Conservation (phyloP, 176 grass and related monocot species). For the Pharus latifolius region DNA sequence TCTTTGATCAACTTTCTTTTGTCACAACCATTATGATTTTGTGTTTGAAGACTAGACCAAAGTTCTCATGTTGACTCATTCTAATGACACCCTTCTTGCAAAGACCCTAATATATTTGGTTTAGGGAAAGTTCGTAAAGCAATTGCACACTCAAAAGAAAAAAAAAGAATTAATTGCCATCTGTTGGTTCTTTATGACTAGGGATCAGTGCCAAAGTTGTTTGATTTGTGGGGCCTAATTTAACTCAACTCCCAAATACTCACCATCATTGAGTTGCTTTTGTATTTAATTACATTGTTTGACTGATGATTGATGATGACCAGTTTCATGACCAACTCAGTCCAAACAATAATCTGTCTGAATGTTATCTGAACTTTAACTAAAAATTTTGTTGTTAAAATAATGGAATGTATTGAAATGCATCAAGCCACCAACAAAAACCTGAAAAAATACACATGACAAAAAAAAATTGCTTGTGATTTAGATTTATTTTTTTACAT, state of each 20-base stretch:
- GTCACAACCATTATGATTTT: neutral
- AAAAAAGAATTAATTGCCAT: constrained; percentile 12
- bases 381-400: too few relatives aligned
- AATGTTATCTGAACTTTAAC: too few relatives aligned
- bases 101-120: neutral
- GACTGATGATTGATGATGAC: constrained; percentile 39
- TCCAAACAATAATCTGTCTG: too few relatives aligned
- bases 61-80: constrained; percentile 24
- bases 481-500: too few relatives aligned
- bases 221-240: constrained; percentile 49
- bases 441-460: too few relatives aligned
- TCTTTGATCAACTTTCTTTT: constrained; percentile 13
- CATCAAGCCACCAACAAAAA: too few relatives aligned
- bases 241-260: constrained; percentile 23
- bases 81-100: constrained; percentile 26
- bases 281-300: constrained; percentile 33
- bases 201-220: constrained; percentile 43
- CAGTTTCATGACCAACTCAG: constrained; percentile 20
- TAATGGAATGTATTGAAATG: too few relatives aligned
- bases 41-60: constrained; percentile 1
- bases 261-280: constrained; percentile 30
- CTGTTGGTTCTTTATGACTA: constrained; percentile 14
- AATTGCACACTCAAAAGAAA: constrained; percentile 7
- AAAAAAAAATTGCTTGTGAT: too few relatives aligned
- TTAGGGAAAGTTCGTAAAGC: neutral